Evolutionary conservation across 805 yeast species (phyloP), one percentile per base, ranked within the genome.

Genomic region (Lachancea quebecensis): DNA sequence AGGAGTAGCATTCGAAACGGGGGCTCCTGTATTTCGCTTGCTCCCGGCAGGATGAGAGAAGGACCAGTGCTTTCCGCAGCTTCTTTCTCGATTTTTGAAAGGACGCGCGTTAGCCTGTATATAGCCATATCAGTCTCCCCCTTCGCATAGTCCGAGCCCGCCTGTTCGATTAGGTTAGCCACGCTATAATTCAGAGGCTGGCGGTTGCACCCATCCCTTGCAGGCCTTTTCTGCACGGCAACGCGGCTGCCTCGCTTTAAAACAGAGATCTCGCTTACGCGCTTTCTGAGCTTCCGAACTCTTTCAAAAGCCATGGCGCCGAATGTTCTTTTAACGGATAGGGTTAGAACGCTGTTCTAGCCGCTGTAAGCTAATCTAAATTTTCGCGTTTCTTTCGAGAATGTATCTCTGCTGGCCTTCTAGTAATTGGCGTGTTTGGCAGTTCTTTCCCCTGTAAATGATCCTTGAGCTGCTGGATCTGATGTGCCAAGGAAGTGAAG

Each of bases 121-220:
- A 42, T 36, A 30, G 46, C 46, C 38, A 42, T 12, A 21, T 42
- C 46, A 6, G 46, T 42, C 17, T 42, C 46, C 6, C 46, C 46
- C 32, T 42, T 36, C 3, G 41, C 37, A 12, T 34, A 42, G 36
- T 42, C 46, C 6, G 46, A 18, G 8, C 38, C 37, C 4, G 46
- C 46, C 30, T 31, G 41, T 41, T 42, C 46, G 2, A 42, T 21
- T 4, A 42, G 33, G 14, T 16, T 28, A 17, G 33, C 27, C 7
- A 42, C 46, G 6, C 37, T 3, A 9, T 16, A 29, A 32, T 38
- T 38, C 15, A 25, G 12, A 18, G 31, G 21, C 10, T 14, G 21
- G 7, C 32, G 12, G 5, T 21, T 10, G 11, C 10, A 12, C 18
- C 32, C 32, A 15, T 42, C 33, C 25, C 21, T 28, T 4, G 14